Conservation (phyloP, 2,329 filamentous ascomycete species). For the Sporothrix schenckii region DNA sequence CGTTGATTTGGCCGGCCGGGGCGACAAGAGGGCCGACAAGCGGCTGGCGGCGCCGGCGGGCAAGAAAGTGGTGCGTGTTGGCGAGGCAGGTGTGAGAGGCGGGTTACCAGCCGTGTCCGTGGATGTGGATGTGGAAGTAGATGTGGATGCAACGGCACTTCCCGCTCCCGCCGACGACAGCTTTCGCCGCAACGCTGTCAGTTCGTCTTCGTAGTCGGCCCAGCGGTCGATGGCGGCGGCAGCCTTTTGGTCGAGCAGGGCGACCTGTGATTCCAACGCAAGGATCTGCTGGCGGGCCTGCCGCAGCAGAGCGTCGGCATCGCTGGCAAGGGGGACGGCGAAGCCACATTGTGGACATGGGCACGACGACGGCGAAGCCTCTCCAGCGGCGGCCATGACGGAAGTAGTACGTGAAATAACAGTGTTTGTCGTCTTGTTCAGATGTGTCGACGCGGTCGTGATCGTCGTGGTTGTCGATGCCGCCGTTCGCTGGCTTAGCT, state of each 20-base stretch:
- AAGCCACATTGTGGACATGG: slow-evolving; percentile 36
- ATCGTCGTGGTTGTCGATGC: not conserved
- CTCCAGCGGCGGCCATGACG: slow-evolving; percentile 18
- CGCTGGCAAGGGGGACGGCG: not conserved
- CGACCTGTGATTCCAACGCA: slow-evolving; percentile 72
- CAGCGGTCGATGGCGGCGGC: slow-evolving; percentile 65
- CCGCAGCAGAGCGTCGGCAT: slow-evolving; percentile 47
- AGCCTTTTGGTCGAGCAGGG: slow-evolving; percentile 70
- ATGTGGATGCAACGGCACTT: slow-evolving; percentile 36
- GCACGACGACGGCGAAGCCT: slow-evolving; percentile 22
- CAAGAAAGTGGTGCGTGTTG: slow-evolving; percentile 52
- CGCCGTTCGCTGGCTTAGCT: not conserved
- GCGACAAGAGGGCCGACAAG: slow-evolving; percentile 52
- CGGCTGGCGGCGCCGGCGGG: slow-evolving; percentile 49
- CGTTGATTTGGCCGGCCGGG: slow-evolving; percentile 49
- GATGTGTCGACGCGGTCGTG: not conserved
- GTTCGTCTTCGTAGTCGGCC: slow-evolving; percentile 81
- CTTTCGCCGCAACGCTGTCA: slow-evolving; percentile 58
- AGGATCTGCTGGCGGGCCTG: slow-evolving; percentile 63
- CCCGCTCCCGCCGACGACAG: slow-evolving; percentile 32
- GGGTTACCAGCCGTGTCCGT: not conserved
- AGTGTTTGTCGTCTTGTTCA: not conserved
- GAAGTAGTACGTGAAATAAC: not conserved
- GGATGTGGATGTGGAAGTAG: not conserved
- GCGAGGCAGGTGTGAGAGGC: slow-evolving; percentile 40